Evolutionary conservation across 139 green algal species (phyloP), one percentile per base, ranked within the genome.

Genomic region (Mesotaenium endlicherianum): DNA sequence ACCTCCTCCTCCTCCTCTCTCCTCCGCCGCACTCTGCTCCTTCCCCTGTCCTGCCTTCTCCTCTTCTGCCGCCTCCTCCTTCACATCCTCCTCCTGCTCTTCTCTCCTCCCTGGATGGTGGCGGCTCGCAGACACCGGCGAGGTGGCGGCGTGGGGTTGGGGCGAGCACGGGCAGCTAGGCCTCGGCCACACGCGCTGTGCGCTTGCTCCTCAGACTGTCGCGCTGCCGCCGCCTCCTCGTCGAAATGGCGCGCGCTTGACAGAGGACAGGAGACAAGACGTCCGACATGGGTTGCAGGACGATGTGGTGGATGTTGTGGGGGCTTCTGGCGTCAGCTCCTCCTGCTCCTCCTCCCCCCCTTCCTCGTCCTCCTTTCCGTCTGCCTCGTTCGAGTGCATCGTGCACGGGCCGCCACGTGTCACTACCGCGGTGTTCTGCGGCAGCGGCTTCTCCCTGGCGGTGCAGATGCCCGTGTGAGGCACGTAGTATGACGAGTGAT

Each of bases 161-260:
- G 70, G 70, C 14, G 70, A 78, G 31, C 70, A 78, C 40, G 70
- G 70, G 11, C 70, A 78, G 31, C 14, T 78, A 6, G 70, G 70
- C 14, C 45, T 20, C 6, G 70, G 70, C 16, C 3, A 67, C 14
- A 44, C 70, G 5, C 41, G 41, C 4, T n/a, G 41, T 31, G 4
- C 16, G 6, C 3, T 3, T 6, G 14, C 6, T 4, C 70, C 70
- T n/a, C 34, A 78, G 31, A 4, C 39, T 14, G 31, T 78, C 16
- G 34, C 31, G 40, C 16, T 69, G 5, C 34, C 4, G 6, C 38
- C 16, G 34, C 6, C 31, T 34, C 34, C 4, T 31, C 38, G 5
- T 67, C 5, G 14, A 49, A 3, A 78, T 59, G 38, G 34, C 14
- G 41, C 16, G 4, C 14, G 40, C 8, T 78, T 38, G 5, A 11